Evolutionary conservation across 2,329 filamentous ascomycete species (phyloP), one percentile per base, ranked within the genome.

Genomic region (Aphanocladium album): DNA sequence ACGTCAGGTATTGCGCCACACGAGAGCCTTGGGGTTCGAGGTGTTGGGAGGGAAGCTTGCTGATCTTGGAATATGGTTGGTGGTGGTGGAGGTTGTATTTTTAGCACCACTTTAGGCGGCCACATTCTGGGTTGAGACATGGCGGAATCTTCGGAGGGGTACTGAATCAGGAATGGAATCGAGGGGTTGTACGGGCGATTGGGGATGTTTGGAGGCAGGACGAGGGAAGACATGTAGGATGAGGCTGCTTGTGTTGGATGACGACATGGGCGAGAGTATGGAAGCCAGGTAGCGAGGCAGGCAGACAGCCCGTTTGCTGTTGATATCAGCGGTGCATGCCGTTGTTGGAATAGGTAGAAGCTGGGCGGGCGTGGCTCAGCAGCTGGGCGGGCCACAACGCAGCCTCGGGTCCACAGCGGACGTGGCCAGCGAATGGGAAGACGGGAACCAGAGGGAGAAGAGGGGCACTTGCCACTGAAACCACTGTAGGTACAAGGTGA

Each of bases 1-100:
- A 45, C 37, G 57, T 53, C 49, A 41, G 57, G 49, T 37, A 30
- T 53, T 59, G 25, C 50, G 49, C 49, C 47, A 59, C 39, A 25
- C 52, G 25, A 56, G 51, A 19, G 39, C 19, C 49, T 50, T 21
- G 19, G n/a, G n/a, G 14, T 30, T 37, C 27, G 19, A 5, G 41
- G 41, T 30, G 30, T 30, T 9, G 49, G 12, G 50, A 37, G 30
- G 50, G 41, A 25, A n/a, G 51, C 23, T 43, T 54, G 21, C 35
- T 41, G 23, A 39, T 39, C 19, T 23, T n/a, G 50, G 25, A 19
- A 27, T 39, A 11, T 30, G 33, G 47, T 5, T 39, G 9, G 30
- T 39, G 35, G 35, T 39, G 35, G 35, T 11, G 17, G 23, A 46
- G 57, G 30, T 30, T 33, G 57, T 60, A 60, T 53, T 60, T 47